These are phyloP conservation scores for Ophiostoma ulmi DNA, from an alignment of 2,329 filamentous ascomycete genomes.

Conservation along the genomic window DNA sequence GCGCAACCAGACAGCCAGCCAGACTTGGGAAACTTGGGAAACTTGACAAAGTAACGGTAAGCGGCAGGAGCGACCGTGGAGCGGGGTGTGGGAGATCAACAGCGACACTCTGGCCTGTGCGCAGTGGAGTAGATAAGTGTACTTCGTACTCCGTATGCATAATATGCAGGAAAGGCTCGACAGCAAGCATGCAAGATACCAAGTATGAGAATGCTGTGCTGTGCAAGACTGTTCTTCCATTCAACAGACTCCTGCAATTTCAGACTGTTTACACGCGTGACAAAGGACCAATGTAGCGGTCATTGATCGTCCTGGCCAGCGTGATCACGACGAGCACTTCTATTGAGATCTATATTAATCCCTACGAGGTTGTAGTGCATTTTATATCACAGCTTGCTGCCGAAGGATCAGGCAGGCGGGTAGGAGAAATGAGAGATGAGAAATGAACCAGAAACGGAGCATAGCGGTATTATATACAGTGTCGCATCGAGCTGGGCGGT, in stretches of 20 bases:
- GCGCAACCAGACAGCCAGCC: too few species aligned
- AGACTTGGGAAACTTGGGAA: too few species aligned
- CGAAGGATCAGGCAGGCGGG: background rate
- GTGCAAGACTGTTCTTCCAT: background rate
- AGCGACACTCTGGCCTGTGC: background rate
- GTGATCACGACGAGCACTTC: background rate
- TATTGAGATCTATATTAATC: background rate
- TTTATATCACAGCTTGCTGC: background rate
- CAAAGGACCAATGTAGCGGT: constrained; percentile 1
- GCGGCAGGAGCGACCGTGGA: constrained; percentile 7
- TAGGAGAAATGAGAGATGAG: background rate
- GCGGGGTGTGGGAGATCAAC: background rate
- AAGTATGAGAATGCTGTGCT: too few species aligned
- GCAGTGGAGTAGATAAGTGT: background rate
- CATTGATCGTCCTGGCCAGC: background rate
- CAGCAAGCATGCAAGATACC: too few species aligned
- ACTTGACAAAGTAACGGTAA: background rate
- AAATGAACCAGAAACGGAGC: background rate
- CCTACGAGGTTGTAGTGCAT: background rate
- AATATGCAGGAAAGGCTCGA: too few species aligned
- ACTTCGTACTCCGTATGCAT: background rate
- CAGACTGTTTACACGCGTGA: background rate
- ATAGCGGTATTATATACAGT: background rate
- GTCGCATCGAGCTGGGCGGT: too few species aligned
- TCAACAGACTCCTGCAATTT: background rate